Evolutionary conservation across 2,329 filamentous ascomycete genomes (phyloP).

Genomic region (Sclerotinia nivalis): DNA sequence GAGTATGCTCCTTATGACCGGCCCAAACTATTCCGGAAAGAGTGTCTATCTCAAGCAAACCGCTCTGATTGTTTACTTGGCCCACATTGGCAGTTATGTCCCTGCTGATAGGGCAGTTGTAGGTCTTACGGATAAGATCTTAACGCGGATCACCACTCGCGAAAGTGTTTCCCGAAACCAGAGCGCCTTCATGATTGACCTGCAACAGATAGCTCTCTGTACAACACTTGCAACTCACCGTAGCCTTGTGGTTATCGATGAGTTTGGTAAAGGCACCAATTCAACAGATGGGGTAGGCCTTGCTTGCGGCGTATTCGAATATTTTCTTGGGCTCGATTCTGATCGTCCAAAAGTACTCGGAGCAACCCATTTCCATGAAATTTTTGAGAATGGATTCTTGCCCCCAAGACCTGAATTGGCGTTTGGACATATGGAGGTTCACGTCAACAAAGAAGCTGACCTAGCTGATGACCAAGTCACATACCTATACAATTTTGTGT

Average conservation of each 20-base stretch:
- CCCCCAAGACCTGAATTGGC: constrained; percentile 50
- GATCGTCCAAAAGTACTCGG: constrained; percentile 58
- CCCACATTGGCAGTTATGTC: constrained; percentile 90
- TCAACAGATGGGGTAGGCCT: constrained; percentile 59
- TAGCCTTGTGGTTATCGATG: constrained; percentile 87
- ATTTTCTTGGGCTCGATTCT: constrained; percentile 52
- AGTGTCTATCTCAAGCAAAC: constrained; percentile 94
- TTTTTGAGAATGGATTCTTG: constrained; percentile 67
- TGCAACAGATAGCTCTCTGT: constrained; percentile 81
- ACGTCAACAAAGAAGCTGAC: constrained; percentile 54
- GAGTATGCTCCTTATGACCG: constrained; percentile 79
- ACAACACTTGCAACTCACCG: constrained; percentile 71
- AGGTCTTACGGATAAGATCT: constrained; percentile 87
- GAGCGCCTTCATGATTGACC: constrained; percentile 71
- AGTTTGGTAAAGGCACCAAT: constrained; percentile 74
- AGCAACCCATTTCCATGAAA: constrained; percentile 68
- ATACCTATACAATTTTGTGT: constrained; percentile 70
- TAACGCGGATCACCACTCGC: constrained; percentile 79
- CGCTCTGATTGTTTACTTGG: constrained; percentile 86
- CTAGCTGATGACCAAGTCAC: constrained; percentile 63
- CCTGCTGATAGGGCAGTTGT: constrained; percentile 75
- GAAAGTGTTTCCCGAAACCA: constrained; percentile 61
- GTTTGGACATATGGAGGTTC: constrained; percentile 73
- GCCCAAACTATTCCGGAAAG: constrained; percentile 95
- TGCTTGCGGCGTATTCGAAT: constrained; percentile 56